These are phyloP conservation scores for Chaetomiaceae sp. DNA, from an alignment of 2,329 filamentous ascomycete genomes.

Conservation along the genomic window DNA sequence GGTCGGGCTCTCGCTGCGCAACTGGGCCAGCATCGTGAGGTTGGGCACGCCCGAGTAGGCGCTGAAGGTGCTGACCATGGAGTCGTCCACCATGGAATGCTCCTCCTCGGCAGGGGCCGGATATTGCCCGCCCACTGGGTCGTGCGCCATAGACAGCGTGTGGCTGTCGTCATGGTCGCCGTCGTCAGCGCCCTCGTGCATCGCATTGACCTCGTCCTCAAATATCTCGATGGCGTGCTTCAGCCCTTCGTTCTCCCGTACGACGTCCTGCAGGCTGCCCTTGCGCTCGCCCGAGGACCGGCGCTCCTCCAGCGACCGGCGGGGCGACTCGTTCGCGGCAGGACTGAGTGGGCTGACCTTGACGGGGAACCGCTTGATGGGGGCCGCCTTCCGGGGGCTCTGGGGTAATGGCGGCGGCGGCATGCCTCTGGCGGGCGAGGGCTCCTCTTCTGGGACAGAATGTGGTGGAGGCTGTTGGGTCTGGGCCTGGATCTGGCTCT, in stretches of 20 bases:
- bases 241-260: constrained; percentile 50
- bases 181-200: constrained; percentile 23
- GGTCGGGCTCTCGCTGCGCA: constrained; percentile 57
- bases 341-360: constrained; percentile 39
- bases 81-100: constrained; percentile 57
- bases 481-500: constrained; percentile 12
- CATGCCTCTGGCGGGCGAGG: constrained; percentile 26
- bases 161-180: constrained; percentile 22
- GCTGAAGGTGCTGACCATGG: constrained; percentile 76
- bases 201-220: constrained; percentile 43
- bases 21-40: constrained; percentile 72
- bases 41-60: constrained; percentile 85
- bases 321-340: constrained; percentile 17
- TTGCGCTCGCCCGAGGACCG: constrained; percentile 29
- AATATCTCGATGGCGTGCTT: constrained; percentile 57
- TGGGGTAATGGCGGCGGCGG: constrained; percentile 30
- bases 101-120: constrained; percentile 25
- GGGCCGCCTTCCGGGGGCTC: constrained; percentile 42
- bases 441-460: constrained; percentile 21
- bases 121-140: constrained; percentile 5
- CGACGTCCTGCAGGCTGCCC: constrained; percentile 46
- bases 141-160: constrained; percentile 8
- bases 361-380: constrained; percentile 56
- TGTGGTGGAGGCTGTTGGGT: constrained; percentile 20
- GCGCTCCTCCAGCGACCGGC: constrained; percentile 12